phyloP scores from a whole-genome alignment of 306 rosid species.

The Cucurbita maxima region DNA sequence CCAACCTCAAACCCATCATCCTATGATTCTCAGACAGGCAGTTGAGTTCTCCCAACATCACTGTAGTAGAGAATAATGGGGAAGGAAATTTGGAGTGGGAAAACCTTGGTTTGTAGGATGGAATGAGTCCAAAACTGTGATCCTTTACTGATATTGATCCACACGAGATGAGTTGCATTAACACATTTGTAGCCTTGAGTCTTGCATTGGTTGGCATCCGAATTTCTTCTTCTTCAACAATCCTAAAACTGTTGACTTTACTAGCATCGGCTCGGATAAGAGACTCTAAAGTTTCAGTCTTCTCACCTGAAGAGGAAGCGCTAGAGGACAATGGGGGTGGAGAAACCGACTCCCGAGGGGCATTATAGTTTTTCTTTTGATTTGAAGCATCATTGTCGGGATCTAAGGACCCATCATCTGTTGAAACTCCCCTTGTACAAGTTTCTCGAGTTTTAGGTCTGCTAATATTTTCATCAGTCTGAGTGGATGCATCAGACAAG shows the following conservation, averaged over 20 bases:
- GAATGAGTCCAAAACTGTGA: conserved; percentile 64
- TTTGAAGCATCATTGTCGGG: conserved; percentile 21
- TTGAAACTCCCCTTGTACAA: conserved; percentile 79
- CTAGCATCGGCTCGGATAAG: conserved; percentile 76
- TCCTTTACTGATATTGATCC: conserved; percentile 84
- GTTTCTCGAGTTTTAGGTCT: conserved; percentile 34
- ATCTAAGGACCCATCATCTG: conserved; percentile 55
- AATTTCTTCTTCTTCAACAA: conserved; percentile 46
- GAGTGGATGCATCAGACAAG: conserved; percentile 74
- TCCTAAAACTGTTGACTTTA: conserved; percentile 67
- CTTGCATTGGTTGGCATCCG: conserved; percentile 48
- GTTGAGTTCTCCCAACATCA: conserved; percentile 57
- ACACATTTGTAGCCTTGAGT: conserved; percentile 50
- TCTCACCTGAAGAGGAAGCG: conserved; percentile 57
- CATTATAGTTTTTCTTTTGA: conserved; percentile 35
- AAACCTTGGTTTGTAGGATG: conserved; percentile 56
- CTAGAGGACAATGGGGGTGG: conserved; percentile 47
- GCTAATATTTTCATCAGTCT: conserved; percentile 55
- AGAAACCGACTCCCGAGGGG: conserved; percentile 32
- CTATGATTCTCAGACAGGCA: conserved; percentile 52
- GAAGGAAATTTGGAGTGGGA: conserved; percentile 57
- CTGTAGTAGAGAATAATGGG: conserved; percentile 51
- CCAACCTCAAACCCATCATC: conserved; percentile 48
- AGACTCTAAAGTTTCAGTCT: conserved; percentile 78
- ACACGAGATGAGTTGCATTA: conserved; percentile 83